These are phyloP conservation scores for Posidonia oceanica DNA, from an alignment of 116 monocot species.

Conservation along the genomic window DNA sequence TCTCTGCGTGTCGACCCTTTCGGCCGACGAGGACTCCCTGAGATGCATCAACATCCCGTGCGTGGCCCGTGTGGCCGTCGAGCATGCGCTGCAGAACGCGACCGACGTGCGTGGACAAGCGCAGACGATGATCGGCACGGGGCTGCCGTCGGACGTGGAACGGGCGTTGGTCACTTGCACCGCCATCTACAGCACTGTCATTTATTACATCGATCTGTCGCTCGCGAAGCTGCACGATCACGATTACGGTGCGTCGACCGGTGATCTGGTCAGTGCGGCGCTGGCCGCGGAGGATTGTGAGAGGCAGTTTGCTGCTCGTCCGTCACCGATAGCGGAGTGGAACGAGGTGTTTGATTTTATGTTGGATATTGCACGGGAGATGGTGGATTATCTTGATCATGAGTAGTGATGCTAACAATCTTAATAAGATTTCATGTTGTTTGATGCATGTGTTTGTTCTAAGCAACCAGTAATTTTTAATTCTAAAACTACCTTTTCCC, in stretches of 20 bases:
- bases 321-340: not conserved
- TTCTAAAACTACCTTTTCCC: too few species aligned
- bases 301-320: not conserved
- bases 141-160: not conserved
- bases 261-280: not conserved
- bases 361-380: not conserved
- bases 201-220: not conserved
- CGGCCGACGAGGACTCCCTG: not conserved
- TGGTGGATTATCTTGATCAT: not conserved
- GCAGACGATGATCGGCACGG: not conserved
- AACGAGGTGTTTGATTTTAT: not conserved
- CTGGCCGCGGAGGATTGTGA: not conserved
- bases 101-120: not conserved
- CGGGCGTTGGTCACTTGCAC: not conserved
- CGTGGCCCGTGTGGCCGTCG: not conserved
- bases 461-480: too few species aligned
- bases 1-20: not conserved
- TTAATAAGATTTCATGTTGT: too few species aligned
- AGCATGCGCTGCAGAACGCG: constrained; percentile 1
- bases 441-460: too few species aligned
- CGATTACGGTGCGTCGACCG: not conserved
- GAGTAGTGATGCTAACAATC: too few species aligned
- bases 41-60: not conserved
- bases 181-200: not conserved
- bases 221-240: not conserved